Evolutionary conservation across 2,329 filamentous ascomycete species (phyloP).

Genomic region (Ceratocystis eucalypticola): DNA sequence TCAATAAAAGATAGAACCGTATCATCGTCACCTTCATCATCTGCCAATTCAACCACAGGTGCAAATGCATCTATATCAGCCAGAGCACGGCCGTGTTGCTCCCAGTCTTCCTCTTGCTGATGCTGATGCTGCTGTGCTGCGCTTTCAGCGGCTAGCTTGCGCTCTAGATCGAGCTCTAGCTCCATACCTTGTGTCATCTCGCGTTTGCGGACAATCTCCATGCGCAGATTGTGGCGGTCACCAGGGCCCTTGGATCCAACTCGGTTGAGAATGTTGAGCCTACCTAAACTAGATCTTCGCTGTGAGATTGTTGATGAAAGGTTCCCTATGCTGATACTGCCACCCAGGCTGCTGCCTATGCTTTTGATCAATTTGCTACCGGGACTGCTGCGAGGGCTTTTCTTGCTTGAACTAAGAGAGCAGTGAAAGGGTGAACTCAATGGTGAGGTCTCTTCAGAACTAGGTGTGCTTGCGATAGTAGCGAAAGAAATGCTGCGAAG

Average conservation of each 20-base stretch:
- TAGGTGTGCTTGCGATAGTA: neutral
- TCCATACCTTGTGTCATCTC: constrained; percentile 10
- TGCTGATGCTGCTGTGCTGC: constrained; percentile 7
- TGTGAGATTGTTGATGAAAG: neutral
- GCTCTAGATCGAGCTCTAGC: constrained; percentile 11
- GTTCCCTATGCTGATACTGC: neutral
- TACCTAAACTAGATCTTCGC: neutral
- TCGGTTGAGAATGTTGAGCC: neutral
- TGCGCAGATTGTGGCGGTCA: constrained; percentile 10
- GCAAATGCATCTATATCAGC: constrained; percentile 4
- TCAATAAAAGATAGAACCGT: neutral
- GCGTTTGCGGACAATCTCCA: constrained; percentile 14
- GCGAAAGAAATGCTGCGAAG: neutral
- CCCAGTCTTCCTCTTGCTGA: neutral
- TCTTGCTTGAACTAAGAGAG: neutral
- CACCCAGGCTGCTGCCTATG: neutral
- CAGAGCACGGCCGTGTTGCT: neutral
- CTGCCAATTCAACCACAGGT: neutral
- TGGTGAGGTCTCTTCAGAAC: neutral
- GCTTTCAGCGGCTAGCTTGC: constrained; percentile 10
- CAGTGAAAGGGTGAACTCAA: neutral
- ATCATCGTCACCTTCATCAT: neutral
- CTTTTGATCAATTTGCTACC: neutral
- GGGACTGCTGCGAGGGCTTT: neutral
- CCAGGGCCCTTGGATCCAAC: neutral